A percentile compares a stretch with the other conserved stretches of the same genome.
These are phyloP conservation scores for Coffea eugenioides DNA, from an alignment of 257 asterid species.

Conservation along the genomic window DNA sequence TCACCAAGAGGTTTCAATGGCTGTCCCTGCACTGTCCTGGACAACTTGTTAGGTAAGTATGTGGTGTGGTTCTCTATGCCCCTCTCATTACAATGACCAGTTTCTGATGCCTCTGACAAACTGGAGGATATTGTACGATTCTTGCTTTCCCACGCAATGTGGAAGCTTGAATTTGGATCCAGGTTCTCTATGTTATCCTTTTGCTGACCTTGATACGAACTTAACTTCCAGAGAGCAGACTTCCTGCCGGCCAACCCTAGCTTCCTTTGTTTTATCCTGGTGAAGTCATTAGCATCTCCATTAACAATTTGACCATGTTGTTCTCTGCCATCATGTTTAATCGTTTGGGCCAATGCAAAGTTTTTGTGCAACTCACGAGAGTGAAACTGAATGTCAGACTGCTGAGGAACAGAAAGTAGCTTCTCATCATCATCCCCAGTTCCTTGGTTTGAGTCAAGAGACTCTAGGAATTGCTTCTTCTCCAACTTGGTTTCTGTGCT, in stretches of 20 bases:
- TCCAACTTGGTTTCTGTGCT: conserved; percentile 16
- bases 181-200: conserved; percentile 47
- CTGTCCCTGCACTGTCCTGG: conserved; percentile 16
- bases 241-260: conserved; percentile 36
- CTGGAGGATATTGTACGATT: conserved; percentile 17
- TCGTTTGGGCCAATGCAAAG: conserved; percentile 5
- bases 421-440: conserved; percentile 22
- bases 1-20: conserved; percentile 32
- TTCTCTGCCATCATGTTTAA: conserved; percentile 21
- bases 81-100: conserved; percentile 16
- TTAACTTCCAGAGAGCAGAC: conserved; percentile 21
- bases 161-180: conserved; percentile 23
- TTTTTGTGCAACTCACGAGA: conserved; percentile 14
- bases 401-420: conserved; percentile 20
- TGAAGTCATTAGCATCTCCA: conserved; percentile 26
- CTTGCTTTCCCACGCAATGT: conserved; percentile 19
- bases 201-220: conserved; percentile 21
- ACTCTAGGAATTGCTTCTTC: conserved; percentile 18
- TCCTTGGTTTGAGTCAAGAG: conserved; percentile 23
- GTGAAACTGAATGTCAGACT: conserved; percentile 13
- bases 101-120: conserved; percentile 17
- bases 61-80: conserved; percentile 6
- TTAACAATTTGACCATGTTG: conserved; percentile 19
- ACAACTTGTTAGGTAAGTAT: conserved; percentile 6
- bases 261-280: conserved; percentile 31